Conservation (phyloP, 108 stramenopile species). For the Chaetoceros muelleri region DNA sequence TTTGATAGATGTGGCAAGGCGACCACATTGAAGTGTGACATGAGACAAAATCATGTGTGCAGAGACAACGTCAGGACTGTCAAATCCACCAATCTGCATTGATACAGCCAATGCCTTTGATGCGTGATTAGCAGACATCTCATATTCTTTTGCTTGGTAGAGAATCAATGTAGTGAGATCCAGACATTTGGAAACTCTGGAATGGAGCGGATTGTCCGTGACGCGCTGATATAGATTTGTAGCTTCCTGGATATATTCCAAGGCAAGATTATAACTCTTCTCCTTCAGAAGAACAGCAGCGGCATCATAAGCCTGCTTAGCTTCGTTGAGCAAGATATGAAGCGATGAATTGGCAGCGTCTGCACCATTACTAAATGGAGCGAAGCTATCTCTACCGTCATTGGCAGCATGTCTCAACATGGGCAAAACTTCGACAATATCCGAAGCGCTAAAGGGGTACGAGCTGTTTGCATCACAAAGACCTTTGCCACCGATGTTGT, state of each 20-base stretch:
- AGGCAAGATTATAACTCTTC: conserved; percentile 43
- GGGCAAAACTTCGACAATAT: conserved; percentile 82
- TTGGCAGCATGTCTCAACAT: conserved; percentile 85
- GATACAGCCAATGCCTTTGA: conserved; percentile 61
- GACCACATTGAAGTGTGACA: conserved; percentile 32
- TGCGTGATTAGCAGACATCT: conserved; percentile 50
- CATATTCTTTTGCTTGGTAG: conserved; percentile 55
- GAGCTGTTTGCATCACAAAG: conserved; percentile 40
- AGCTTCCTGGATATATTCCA: conserved; percentile 78
- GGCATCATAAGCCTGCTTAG: conserved; percentile 52
- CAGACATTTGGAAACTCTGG: conserved; percentile 55
- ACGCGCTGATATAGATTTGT: conserved; percentile 63
- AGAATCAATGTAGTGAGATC: conserved; percentile 64
- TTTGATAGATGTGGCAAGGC: conserved; percentile 37
- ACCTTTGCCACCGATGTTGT: conserved; percentile 62
- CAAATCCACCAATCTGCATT: conserved; percentile 75
- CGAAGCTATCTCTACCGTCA: conserved; percentile 40
- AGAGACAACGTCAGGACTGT: conserved; percentile 43
- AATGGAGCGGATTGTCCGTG: conserved; percentile 60
- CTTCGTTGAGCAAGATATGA: conserved; percentile 76
- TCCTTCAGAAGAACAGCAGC: conserved; percentile 44
- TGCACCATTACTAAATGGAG: conserved; percentile 42
- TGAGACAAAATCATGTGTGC: conserved; percentile 51
- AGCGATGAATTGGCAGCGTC: conserved; percentile 35
- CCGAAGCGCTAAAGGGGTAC: conserved; percentile 71